Base-by-base conservation (phyloP, 768 basidiomycete species). In the Leucosporidium creatinivorum region DNA sequence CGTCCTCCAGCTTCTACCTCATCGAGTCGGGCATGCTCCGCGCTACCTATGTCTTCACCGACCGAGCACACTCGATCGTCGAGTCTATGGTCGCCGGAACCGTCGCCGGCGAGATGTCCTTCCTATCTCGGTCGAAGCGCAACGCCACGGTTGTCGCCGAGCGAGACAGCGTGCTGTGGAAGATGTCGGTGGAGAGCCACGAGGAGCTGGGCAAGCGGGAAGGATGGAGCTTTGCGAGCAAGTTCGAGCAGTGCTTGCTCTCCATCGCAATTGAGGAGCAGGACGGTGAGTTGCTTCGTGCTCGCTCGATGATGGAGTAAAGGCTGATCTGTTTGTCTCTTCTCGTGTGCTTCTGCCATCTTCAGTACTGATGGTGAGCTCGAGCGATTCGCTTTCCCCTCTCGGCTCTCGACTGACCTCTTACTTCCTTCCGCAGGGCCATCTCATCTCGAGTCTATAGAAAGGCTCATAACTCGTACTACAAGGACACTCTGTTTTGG, bases 111-210 rank as follows among this genome's bases (percentile, higher is more conserved):
- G 94, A 97, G 78, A 78, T 99, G 61, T 87, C 90, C 0, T 89
- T 88, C 48, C 80, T 99, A 18, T 86, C 92, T 13, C 85, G 85
- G 26, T 81, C 87, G 25, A 82, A 85, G 23, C 82, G 94, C 58
- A 98, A 96, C 76, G 88, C 93, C 30, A 89, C 87, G 6, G 90
- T 90, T 47, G 80, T 87, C 0, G 90, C 88, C 4, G 94, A 97
- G 77, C 82, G 85, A 7, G 82, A 85, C 12, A 86, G 85, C 10
- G 84, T 87, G 19, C 71, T 98, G 60, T 99, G 94, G 94, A 87
- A 83, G 78, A 78, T 98, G 55, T 85, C 84, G 67, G 79, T 76
- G 4, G 81, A 82, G 61, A 82, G 81, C 58, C 78, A 96, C 74
- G 80, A 81, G 49, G 75, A 78, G 69, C 75, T 99, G 72, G 88